phyloP scores from a whole-genome alignment of 2,329 filamentous ascomycete species.

The Alternaria incomplexa region DNA sequence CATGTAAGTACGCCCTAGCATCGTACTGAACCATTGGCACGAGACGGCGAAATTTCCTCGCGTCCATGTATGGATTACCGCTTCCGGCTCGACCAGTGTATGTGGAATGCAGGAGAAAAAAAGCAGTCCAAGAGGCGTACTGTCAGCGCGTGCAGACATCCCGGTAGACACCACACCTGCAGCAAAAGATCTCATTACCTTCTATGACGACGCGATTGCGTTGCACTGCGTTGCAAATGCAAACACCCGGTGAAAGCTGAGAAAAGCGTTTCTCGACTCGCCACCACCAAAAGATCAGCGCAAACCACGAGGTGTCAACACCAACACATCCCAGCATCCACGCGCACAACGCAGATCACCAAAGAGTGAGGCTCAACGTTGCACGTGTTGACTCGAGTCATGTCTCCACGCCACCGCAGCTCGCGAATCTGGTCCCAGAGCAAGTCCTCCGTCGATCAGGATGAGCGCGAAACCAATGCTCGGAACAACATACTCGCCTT shows the following conservation, averaged over 20 bases:
- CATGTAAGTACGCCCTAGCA: not conserved
- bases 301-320: not conserved
- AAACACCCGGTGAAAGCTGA: not conserved
- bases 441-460: not conserved
- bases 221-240: not conserved
- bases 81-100: not conserved
- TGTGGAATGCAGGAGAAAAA: not conserved
- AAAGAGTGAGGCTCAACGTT: conserved; percentile 13
- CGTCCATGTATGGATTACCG: not conserved
- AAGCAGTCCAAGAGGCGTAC: not conserved
- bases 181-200: not conserved
- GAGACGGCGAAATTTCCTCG: not conserved
- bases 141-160: not conserved
- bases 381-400: not conserved
- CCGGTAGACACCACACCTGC: not conserved
- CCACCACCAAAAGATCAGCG: not conserved
- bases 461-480: not conserved
- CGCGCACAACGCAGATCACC: conserved; percentile 1
- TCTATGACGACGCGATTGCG: not conserved
- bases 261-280: not conserved
- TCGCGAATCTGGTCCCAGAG: not conserved
- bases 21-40: not conserved
- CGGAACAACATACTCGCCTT: not conserved
- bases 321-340: not conserved
- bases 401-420: not conserved